Conservation (phyloP, 345 rosid genomes). For the Streptanthus diversifolius region DNA sequence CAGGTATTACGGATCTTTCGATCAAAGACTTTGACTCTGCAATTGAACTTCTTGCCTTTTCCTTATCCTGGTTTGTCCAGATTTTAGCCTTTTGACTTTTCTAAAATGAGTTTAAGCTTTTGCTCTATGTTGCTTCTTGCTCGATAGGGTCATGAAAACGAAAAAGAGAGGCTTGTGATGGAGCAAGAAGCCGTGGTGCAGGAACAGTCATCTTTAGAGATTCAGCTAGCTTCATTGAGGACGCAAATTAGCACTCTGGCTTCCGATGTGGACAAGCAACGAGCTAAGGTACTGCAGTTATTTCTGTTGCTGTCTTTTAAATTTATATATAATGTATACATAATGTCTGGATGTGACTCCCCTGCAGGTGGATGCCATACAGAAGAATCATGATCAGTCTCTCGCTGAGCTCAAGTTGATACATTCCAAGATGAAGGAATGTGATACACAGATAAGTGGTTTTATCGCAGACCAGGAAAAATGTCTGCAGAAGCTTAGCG, state of each 20-base stretch:
- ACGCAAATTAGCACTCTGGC: constrained; percentile 54
- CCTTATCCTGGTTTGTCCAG: constrained; percentile 3
- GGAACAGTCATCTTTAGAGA: constrained; percentile 65
- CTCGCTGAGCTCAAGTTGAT: constrained; percentile 59
- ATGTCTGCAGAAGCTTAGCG: constrained; percentile 57
- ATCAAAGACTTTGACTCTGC: not conserved
- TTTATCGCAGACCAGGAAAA: constrained; percentile 67
- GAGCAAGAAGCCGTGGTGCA: constrained; percentile 73
- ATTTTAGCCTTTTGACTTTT: not conserved
- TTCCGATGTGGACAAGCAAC: constrained; percentile 61
- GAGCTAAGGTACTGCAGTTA: constrained; percentile 48
- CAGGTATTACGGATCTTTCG: constrained; percentile 45
- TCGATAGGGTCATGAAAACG: constrained; percentile 63
- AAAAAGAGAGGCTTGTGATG: constrained; percentile 75
- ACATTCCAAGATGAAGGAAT: constrained; percentile 77
- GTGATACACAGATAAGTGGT: constrained; percentile 77
- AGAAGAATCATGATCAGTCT: constrained; percentile 49
- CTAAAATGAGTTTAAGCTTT: not conserved
- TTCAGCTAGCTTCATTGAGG: constrained; percentile 57
- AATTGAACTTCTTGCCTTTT: not conserved
- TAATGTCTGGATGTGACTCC: constrained; percentile 16
- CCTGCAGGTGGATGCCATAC: constrained; percentile 57
- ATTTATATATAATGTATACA: not conserved
- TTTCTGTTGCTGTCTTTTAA: not conserved
- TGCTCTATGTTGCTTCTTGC: constrained; percentile 20